Evolutionary conservation across 192 early-diverging fungal genomes (phyloP), one percentile per base, ranked within the genome.

Genomic region (Linnemannia zychae): DNA sequence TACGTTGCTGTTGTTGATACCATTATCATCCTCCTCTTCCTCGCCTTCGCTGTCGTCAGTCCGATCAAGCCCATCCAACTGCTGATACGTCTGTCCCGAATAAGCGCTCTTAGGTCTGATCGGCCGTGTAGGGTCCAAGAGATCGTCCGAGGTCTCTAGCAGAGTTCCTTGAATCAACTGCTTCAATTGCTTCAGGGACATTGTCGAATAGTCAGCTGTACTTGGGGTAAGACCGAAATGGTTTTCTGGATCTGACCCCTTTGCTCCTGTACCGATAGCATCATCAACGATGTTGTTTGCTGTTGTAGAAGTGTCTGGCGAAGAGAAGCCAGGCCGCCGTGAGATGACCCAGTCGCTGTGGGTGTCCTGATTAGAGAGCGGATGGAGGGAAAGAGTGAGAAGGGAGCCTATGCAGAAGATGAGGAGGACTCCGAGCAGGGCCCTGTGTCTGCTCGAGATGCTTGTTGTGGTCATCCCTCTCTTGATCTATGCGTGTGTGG

Each of bases 371-470:
- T 71, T 28, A 9, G 73, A 69, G n/a, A 76, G 34, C 9, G 77
- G 74, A 1, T 46, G 74, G 22, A 78, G 18, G 0, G 83, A 79
- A 15, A 85, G 53, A 1, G 78, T 72, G 60, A 85, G 83, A 24
- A 85, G 72, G 31, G 83, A 85, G 1, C 77, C 83, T 40, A 85
- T 85, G 78, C 77, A 79, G 22, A 85, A 76, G 66, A 85, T 68
- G 50, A 85, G 74, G 20, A 85, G 78, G 34, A 63, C 77, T 48
- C 83, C 83, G 57, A 85, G 74, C 69, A 85, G 31, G 53, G 83
- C 78, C 37, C 78, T 57, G 12, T 85, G 83, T 69, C 83, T 77
- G 31, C 52, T 72, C n/a, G 78, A 76, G 53, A 74, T 79, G 73
- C 72, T 79, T 68, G 71, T 75, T 7, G 65, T n/a, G 22, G 38